These are phyloP conservation scores for Aspergillus affinis DNA, from an alignment of 495 filamentous ascomycete genomes.

Conservation along the genomic window DNA sequence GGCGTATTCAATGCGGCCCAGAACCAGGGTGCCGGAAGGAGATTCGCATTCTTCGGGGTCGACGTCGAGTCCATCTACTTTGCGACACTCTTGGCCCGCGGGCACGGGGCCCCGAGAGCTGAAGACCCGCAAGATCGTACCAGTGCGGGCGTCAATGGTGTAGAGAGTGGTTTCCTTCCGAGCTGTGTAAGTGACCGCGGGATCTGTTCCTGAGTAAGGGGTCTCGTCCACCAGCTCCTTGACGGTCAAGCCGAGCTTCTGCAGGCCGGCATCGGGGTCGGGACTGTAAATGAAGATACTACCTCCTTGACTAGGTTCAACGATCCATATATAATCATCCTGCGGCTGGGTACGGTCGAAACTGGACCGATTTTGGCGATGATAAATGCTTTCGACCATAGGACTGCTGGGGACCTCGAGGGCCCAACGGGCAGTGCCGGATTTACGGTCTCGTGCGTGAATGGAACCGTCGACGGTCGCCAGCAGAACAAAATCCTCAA, in stretches of 20 bases:
- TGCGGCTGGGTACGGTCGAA: constrained; percentile 59
- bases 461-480: constrained; percentile 98
- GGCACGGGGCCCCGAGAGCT: constrained; percentile 55
- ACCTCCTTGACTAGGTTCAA: constrained; percentile 88
- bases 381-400: constrained; percentile 86
- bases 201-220: constrained; percentile 63
- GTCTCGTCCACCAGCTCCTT: constrained; percentile 73
- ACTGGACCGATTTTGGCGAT: constrained; percentile 65
- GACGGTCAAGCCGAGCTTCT: constrained; percentile 70
- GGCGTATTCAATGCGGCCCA: constrained; percentile 84
- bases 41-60: constrained; percentile 73
- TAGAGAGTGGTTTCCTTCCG: constrained; percentile 79
- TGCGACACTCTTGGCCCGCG: constrained; percentile 49
- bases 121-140: constrained; percentile 66
- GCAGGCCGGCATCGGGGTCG: constrained; percentile 55
- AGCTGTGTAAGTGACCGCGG: constrained; percentile 74
- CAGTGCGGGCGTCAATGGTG: constrained; percentile 82
- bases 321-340: constrained; percentile 91
- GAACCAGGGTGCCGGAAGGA: constrained; percentile 66
- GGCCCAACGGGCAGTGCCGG: constrained; percentile 78
- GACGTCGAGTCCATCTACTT: constrained; percentile 58
- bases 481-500: constrained; percentile 99
- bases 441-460: constrained; percentile 88
- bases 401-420: constrained; percentile 74
- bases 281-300: constrained; percentile 84